Evolutionary conservation across 2,329 filamentous ascomycete genomes (phyloP).

Genomic region (Pseudogymnoascus sp.): DNA sequence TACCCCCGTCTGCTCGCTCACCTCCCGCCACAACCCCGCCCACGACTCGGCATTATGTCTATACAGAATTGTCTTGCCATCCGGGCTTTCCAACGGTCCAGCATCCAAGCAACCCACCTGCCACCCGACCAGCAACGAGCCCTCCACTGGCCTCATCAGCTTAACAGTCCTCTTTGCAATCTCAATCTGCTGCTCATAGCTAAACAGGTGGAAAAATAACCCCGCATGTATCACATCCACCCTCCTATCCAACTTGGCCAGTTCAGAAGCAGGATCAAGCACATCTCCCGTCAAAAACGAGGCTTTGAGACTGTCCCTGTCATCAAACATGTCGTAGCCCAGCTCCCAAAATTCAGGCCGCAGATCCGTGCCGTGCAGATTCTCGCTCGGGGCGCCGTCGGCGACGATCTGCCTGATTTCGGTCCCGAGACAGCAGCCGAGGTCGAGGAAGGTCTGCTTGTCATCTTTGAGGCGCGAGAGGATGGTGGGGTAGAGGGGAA

Average conservation of each 20-base stretch:
- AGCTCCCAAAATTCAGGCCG: conserved; percentile 28
- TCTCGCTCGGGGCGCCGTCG: conserved; percentile 28
- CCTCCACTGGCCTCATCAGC: conserved; percentile 19
- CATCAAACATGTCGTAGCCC: conserved; percentile 32
- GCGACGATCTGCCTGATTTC: conserved; percentile 31
- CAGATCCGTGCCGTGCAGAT: conserved; percentile 27
- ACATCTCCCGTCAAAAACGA: conserved; percentile 29
- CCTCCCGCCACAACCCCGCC: neutral
- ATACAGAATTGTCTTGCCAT: neutral
- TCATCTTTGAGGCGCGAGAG: conserved; percentile 13
- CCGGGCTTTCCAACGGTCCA: neutral
- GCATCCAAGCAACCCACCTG: conserved; percentile 25
- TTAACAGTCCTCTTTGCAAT: conserved; percentile 22
- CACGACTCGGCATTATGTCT: neutral
- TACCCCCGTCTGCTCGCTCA: neutral
- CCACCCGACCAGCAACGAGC: conserved; percentile 31
- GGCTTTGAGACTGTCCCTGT: conserved; percentile 25
- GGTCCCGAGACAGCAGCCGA: conserved; percentile 33
- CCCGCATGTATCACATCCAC: conserved; percentile 34
- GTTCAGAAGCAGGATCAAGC: conserved; percentile 22
- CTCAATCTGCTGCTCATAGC: conserved; percentile 31
- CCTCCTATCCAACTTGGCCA: conserved; percentile 30
- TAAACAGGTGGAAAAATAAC: conserved; percentile 37
- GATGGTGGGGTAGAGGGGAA: conserved; percentile 13
- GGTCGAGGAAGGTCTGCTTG: conserved; percentile 26